Evolutionary conservation across 2,329 filamentous ascomycete genomes (phyloP), one percentile per base, ranked within the genome.

Genomic region (Cladophialophora psammophila): DNA sequence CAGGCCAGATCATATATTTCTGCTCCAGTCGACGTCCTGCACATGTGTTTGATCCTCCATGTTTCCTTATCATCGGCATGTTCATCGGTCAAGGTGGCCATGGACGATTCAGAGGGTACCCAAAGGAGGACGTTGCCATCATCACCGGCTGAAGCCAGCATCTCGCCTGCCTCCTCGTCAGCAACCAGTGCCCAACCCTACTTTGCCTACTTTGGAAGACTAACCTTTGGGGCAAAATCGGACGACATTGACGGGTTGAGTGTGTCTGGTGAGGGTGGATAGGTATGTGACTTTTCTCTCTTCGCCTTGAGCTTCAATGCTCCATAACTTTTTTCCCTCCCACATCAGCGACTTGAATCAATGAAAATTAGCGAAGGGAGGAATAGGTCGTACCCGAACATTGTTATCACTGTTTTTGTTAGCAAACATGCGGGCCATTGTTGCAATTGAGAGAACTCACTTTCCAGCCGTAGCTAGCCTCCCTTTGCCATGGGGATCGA

Each of bases 1-100:
- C 95, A 99, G 59, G 95, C 95, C 65, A 99, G 83, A 79, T 99
- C 95, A 80, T 99, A 99, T 72, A 99, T 98, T 79, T 99, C 95
- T 10, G 94, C 93, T 40, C 94, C 94, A 69, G 73, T 75, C 1
- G 91, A 92, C 54, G 94, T 96, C 69, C 95, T 89, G 80, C 94
- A 98, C 95, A 98, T 98, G 78, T 97, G 93, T 81, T 96, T 98
- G 69, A 94, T 91, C 69, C 94, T 87, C 95, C 95, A 99, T 72
- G 92, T 92, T 80, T 99, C 95, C 80, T 97, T 96, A 78, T 99
- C 95, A 74, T 97, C 95, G 63, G 90, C 85, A 57, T 87, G 88
- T 74, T 97, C 93, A 75, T 94, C 91, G 70, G 94, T 94, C 76
- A 97, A 92, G 54, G 84, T 82, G 61, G 82, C 82, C 63, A 88